Conservation (phyloP, 306 rosid species). For the Datisca glomerata region DNA sequence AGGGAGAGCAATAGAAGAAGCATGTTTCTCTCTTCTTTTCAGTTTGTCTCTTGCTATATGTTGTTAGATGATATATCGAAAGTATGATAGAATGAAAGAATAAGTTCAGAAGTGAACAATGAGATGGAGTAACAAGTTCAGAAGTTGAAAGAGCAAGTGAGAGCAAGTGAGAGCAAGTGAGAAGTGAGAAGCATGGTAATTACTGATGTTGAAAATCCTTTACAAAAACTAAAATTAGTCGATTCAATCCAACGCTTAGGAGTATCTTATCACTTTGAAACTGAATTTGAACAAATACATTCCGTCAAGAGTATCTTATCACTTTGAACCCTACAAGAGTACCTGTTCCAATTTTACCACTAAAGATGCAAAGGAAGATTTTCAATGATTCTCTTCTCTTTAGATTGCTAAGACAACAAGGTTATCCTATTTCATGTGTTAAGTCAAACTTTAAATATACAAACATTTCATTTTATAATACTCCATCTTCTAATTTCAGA, state of each 20-base stretch:
- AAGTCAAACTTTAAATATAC: background rate
- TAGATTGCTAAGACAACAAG: slow-evolving; percentile 3
- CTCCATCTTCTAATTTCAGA: too few species aligned
- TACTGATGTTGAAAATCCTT: background rate
- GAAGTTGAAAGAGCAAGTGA: slow-evolving; percentile 23
- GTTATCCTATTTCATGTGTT: background rate
- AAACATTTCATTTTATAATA: too few species aligned
- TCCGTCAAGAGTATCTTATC: too few species aligned
- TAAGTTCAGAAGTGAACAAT: background rate
- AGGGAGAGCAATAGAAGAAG: too few species aligned
- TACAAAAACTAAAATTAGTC: slow-evolving; percentile 15
- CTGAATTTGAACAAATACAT: slow-evolving; percentile 10
- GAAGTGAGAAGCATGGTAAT: slow-evolving; percentile 16
- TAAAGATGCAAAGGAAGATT: too few species aligned
- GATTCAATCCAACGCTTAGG: too few species aligned
- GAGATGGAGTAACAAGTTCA: slow-evolving; percentile 1
- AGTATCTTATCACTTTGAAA: slow-evolving; percentile 33
- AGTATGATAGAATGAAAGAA: too few species aligned
- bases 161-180: too few species aligned
- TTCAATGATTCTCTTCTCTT: background rate
- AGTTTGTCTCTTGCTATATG: too few species aligned
- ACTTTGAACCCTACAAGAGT: background rate
- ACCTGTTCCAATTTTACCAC: background rate
- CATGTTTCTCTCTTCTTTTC: too few species aligned
- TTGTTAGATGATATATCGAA: too few species aligned